Evolutionary conservation across 345 rosid species (phyloP), one percentile per base, ranked within the genome.

Genomic region (Boechera stricta): DNA sequence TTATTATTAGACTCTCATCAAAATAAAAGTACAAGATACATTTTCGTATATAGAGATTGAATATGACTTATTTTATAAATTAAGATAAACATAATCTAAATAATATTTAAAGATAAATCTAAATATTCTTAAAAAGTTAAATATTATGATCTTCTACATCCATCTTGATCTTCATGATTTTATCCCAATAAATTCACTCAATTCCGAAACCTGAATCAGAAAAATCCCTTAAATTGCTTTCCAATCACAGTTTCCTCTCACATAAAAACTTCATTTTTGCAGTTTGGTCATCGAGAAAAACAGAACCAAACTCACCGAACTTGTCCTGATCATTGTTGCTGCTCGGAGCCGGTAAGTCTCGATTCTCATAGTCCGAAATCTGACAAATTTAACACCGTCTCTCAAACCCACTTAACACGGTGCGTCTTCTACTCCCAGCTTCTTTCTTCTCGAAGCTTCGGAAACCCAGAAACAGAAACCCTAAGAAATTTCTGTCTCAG

Each of bases 211-310:
- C 35, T 2, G n/a, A 6, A 32, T 9, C 35, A 15, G 33, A 67
- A 2, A 51, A 51, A 29, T 3, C 13, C n/a, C n/a, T 45, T 21
- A 10, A 31, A 56, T 31, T 13, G 61, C 61, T 7, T 31, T 31
- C 18, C 3, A 13, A 45, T 13, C 49, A 45, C 7, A 45, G n/a
- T 42, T 11, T 42, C 64, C 7, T 21, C 7, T 5, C 33, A 38
- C 49, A n/a, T 7, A 62, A 62, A 62, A 15, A 18, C 10, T 58
- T 8, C 42, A 58, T 7, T 16, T 58, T 58, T 58, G 51, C 67
- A 41, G 33, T 21, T 21, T 21, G 21, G 21, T 21, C 21, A 21
- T 21, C 21, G 21, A 21, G 21, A 21, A 21, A 38, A 39, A 10
- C 31, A 60, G 10, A 38, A 60, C 4, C 31, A 60, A 60, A 38